Evolutionary conservation across 345 rosid species (phyloP).

Genomic region (Citropsis articulata): DNA sequence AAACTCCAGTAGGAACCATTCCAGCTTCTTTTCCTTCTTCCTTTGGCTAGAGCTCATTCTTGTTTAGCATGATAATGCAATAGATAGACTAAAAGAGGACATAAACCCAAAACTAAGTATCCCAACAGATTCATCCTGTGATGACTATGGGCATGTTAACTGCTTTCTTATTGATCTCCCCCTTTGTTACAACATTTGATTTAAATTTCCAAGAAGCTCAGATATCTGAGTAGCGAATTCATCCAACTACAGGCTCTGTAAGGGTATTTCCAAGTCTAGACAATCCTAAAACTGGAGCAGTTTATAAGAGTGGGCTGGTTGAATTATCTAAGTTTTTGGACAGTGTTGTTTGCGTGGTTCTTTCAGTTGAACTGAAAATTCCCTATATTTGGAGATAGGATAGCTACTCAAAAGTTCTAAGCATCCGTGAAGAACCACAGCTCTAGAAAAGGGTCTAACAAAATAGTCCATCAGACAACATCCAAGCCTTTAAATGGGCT

Average conservation of each 20-base stretch:
- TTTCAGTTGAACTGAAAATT: neutral
- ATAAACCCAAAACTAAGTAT: neutral
- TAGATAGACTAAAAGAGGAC: too few relatives aligned
- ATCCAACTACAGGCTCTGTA: neutral
- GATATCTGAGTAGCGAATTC: neutral
- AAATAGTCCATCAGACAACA: neutral
- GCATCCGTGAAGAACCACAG: neutral
- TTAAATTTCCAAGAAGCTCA: neutral
- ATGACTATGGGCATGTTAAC: neutral
- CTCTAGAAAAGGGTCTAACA: neutral
- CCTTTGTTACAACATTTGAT: neutral
- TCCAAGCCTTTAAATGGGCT: neutral
- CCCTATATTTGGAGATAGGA: neutral
- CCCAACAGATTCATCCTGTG: too few relatives aligned
- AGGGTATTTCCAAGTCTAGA: neutral
- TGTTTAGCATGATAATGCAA: neutral
- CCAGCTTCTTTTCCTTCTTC: too few relatives aligned
- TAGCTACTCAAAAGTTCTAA: neutral
- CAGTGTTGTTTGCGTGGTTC: neutral
- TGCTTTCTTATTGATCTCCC: neutral
- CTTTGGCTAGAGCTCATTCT: neutral
- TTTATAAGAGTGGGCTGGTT: neutral
- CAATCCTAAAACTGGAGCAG: neutral
- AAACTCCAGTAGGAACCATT: neutral
- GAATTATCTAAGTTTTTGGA: neutral